Percentiles rank a stretch among this genome's conserved stretches.
Conservation (phyloP, 257 asterid species). For the Euphrasia confusa region DNA sequence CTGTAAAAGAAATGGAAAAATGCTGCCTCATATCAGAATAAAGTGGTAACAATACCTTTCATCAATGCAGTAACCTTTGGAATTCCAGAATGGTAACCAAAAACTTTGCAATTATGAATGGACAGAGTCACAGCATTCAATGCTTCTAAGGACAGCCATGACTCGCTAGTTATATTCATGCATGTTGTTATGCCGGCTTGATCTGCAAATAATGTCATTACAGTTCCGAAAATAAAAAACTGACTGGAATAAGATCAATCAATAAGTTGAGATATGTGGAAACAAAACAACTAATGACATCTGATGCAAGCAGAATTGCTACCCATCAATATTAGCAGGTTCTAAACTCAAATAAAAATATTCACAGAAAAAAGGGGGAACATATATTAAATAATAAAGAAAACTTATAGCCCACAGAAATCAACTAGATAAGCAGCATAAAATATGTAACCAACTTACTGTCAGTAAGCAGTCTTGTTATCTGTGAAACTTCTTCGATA, state of each 20-base stretch:
- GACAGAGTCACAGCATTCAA: slow-evolving; percentile 71
- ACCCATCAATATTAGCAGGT: slow-evolving; percentile 14
- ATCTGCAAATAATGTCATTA: slow-evolving; percentile 37
- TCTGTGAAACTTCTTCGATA: slow-evolving; percentile 52
- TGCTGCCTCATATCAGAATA: slow-evolving; percentile 13
- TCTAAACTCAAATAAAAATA: slow-evolving; percentile 13
- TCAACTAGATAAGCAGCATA: slow-evolving; percentile 23
- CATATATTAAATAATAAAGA: slow-evolving; percentile 6
- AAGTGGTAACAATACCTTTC: slow-evolving; percentile 55
- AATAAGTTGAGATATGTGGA: background rate
- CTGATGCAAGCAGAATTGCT: slow-evolving; percentile 9
- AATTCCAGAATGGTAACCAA: slow-evolving; percentile 78
- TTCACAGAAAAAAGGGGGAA: slow-evolving; percentile 12
- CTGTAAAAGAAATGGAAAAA: slow-evolving; percentile 16
- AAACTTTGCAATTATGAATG: slow-evolving; percentile 81
- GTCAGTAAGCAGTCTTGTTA: slow-evolving; percentile 54
- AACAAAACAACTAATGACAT: background rate
- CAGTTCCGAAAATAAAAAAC: slow-evolving; percentile 19
- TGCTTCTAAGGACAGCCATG: slow-evolving; percentile 76
- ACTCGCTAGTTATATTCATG: slow-evolving; percentile 48
- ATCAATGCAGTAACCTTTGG: slow-evolving; percentile 87
- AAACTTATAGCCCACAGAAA: slow-evolving; percentile 19
- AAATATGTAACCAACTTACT: slow-evolving; percentile 52
- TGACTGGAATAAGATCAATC: slow-evolving; percentile 16
- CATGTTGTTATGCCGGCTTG: slow-evolving; percentile 45